Evolutionary conservation across 2,329 filamentous ascomycete species (phyloP), one percentile per base, ranked within the genome.

Genomic region (Emergomyces africanus): DNA sequence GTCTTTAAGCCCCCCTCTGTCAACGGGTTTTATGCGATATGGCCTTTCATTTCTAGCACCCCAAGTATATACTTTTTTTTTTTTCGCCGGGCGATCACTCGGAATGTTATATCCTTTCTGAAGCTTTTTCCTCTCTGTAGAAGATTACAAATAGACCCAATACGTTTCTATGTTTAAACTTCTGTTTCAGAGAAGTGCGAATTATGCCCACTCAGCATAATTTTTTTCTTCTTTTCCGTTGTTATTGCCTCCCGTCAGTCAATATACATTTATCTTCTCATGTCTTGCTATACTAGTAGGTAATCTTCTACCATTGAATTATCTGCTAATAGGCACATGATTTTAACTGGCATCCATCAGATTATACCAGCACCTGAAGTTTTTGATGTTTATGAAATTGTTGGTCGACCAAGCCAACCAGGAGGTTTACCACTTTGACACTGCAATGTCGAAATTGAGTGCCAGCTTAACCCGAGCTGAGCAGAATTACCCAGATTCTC

Each of bases 61-160:
- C 25, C 35, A n/a, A 54, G 57, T 54, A 46, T 49, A 54, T 59
- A 30, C 54, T 46, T 42, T 33, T 46, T 42, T 33, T 42, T 53
- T 1, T 37, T 53, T 46, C 30, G 41, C 28, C 35, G 42, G 15
- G 37, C 15, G 37, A 44, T 55, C 30, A 33, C 39, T 28, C 37
- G 39, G 53, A 55, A 55, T 55, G 14, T 44, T 10, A 42, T 55
- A 18, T 55, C 53, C 37, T 15, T 44, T 30, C 37, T 10, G 15
- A 28, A 53, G 12, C 3, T 8, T 54, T 41, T 28, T 12, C 15
- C 37, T 55, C 28, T 30, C 23, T 55, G 53, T 55, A 55, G 53
- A 33, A 55, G 39, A 33, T 42, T 15, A 10, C 35, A 54, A n/a
- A 55, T 55, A 28, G 39, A 42, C 15, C 37, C 51, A n/a, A n/a